Conservation (phyloP, 768 basidiomycete species). For the Agrocybe pediades region DNA sequence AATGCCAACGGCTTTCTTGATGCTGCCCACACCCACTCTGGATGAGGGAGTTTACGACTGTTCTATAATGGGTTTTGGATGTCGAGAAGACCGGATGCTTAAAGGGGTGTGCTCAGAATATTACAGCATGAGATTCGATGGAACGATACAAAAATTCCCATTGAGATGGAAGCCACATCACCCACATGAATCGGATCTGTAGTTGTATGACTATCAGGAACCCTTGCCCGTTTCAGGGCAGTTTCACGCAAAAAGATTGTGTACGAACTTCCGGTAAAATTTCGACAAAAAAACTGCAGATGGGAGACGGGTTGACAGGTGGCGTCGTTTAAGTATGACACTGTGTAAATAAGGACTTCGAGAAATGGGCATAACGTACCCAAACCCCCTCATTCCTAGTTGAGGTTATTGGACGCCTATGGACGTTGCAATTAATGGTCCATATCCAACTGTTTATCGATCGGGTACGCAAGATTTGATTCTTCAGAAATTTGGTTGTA, state of each 20-base stretch:
- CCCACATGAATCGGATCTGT: conserved; percentile 25
- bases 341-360: conserved; percentile 34
- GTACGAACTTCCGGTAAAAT: conserved; percentile 19
- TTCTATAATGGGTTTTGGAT: conserved; percentile 8
- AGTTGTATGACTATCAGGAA: conserved; percentile 3
- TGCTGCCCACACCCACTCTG: not conserved
- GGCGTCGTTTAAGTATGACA: conserved; percentile 46
- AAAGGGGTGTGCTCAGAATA: conserved; percentile 15
- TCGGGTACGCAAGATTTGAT: conserved; percentile 38
- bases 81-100: conserved; percentile 18
- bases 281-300: conserved; percentile 27
- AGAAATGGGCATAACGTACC: conserved; percentile 32
- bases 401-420: conserved; percentile 44
- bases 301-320: conserved; percentile 38
- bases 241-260: conserved; percentile 22
- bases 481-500: conserved; percentile 34
- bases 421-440: conserved; percentile 30
- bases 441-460: conserved; percentile 35
- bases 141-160: conserved; percentile 14
- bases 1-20: no score
- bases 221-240: conserved; percentile 19
- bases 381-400: conserved; percentile 33
- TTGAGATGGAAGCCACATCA: conserved; percentile 19
- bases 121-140: conserved; percentile 20
- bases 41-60: not conserved